Base-by-base conservation (phyloP, 2,329 filamentous ascomycete genomes). In the Aspergillus neotritici region DNA sequence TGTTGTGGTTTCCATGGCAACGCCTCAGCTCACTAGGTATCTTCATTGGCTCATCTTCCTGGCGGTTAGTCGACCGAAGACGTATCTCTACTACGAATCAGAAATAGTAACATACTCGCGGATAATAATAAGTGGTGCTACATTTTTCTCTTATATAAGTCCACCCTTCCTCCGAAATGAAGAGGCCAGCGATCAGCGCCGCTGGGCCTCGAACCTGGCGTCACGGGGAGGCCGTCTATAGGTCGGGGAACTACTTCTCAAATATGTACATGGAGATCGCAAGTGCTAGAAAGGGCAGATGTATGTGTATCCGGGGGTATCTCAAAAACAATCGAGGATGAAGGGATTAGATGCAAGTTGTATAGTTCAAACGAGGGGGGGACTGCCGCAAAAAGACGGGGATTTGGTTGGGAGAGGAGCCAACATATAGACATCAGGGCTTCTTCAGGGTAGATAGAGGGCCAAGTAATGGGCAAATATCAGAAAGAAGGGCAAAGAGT, bases 241-340 rank as follows among this genome's bases (percentile, higher is more conserved):
- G 59, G 42, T 44, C 35, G 41, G 29, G 34, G 25, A 40, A 37
- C 42, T 48, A 34, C 21, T 38, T 52, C 14, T 40, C 31, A 50
- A 53, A 44, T 63, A 65, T 64, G 55, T 63, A 65, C 58, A 64
- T 52, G 49, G 47, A 51, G 51, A 54, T 46, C 42, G 50, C 47
- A 50, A 52, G 54, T 53, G 56, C 56, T 52, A 57, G 46, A 51
- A 52, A 48, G 49, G 56, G 56, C 55, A 55, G 58, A 57, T 61
- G 54, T 63, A 56, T 62, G 56, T 61, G 54, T 63, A 56, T 62
- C 56, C 54, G 59, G 60, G 60, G 61, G 61, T 65, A 65, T 64
- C 61, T 64, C 60, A 64, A 61, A 57, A 49, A 47, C 51, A 55
- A 56, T 59, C 53, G 58, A 57, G 47, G 21, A 25, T 25, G 21